Conservation (phyloP, 169 alveolate species). For the Cryptosporidium tyzzeri region DNA sequence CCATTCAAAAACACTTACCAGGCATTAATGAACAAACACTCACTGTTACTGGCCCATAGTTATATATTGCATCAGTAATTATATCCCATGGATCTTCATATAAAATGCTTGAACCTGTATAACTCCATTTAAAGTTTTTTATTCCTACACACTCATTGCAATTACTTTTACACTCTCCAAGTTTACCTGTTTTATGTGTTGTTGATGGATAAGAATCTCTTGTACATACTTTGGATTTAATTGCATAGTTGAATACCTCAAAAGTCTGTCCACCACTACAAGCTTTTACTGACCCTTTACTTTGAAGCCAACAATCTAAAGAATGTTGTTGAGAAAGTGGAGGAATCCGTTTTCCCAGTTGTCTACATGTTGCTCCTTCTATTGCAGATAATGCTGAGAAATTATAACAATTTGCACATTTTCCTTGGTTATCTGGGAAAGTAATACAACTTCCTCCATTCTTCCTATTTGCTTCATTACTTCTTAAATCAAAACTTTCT, state of each 20-base stretch:
- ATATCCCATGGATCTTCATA: conserved; percentile 74
- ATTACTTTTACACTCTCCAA: conserved; percentile 29
- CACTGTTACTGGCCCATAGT: conserved; percentile 73
- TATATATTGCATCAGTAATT: conserved; percentile 59
- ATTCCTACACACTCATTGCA: conserved; percentile 52
- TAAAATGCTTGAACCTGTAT: conserved; percentile 43
- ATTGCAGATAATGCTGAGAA: conserved; percentile 65
- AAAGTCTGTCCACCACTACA: conserved; percentile 75
- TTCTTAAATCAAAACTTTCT: conserved; percentile 64
- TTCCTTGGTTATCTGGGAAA: conserved; percentile 73
- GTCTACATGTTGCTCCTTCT: conserved; percentile 70
- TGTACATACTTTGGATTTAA: conserved; percentile 55
- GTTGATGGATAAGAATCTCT: conserved; percentile 53
- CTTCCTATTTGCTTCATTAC: conserved; percentile 34
- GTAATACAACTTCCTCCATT: conserved; percentile 71
- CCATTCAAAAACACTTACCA: conserved; percentile 25
- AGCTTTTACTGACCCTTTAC: conserved; percentile 49
- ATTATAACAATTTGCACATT: conserved; percentile 71
- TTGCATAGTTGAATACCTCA: conserved; percentile 58
- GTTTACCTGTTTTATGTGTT: conserved; percentile 53
- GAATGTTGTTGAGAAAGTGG: conserved; percentile 69
- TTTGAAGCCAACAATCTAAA: conserved; percentile 61
- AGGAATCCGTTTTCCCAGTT: conserved; percentile 40
- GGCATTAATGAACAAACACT: conserved; percentile 75
- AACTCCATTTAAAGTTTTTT: conserved; percentile 47